A percentile compares a stretch with the other conserved stretches of the same genome.
Conservation (phyloP, 2,329 filamentous ascomycete genomes). For the Colletotrichum eleusines region DNA sequence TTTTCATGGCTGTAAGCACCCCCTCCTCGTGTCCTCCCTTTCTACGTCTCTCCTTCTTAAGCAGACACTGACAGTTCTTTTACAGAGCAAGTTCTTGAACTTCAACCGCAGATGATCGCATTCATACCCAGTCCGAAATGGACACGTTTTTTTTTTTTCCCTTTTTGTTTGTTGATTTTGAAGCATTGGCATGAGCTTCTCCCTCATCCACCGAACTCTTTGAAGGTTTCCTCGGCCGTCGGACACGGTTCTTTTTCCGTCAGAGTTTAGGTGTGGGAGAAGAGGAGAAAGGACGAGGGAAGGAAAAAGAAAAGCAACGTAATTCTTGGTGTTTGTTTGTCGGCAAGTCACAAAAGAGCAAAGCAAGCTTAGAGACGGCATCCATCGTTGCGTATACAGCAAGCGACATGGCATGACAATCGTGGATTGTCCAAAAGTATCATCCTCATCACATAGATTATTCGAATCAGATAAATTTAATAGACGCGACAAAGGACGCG, state of each 20-base stretch:
- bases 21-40: slow-evolving; percentile 36
- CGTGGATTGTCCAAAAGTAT: background rate
- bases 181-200: slow-evolving; percentile 7
- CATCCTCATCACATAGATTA: slow-evolving; percentile 17
- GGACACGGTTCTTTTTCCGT: background rate
- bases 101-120: slow-evolving; percentile 61
- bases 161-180: slow-evolving; percentile 27
- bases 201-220: background rate
- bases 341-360: background rate
- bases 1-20: slow-evolving; percentile 63
- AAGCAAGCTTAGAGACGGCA: slow-evolving; percentile 18
- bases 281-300: background rate
- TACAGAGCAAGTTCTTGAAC: slow-evolving; percentile 64
- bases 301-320: too few relatives aligned
- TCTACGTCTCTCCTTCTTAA: background rate
- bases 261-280: slow-evolving; percentile 1
- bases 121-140: background rate
- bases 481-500: slow-evolving; percentile 2
- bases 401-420: background rate
- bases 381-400: slow-evolving; percentile 11
- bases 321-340: background rate
- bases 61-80: background rate
- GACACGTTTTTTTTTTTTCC: slow-evolving; percentile 1
- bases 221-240: background rate
- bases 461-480: slow-evolving; percentile 27